These are phyloP conservation scores for Tylopilus sp. DNA, from an alignment of 768 basidiomycete genomes.

Conservation along the genomic window DNA sequence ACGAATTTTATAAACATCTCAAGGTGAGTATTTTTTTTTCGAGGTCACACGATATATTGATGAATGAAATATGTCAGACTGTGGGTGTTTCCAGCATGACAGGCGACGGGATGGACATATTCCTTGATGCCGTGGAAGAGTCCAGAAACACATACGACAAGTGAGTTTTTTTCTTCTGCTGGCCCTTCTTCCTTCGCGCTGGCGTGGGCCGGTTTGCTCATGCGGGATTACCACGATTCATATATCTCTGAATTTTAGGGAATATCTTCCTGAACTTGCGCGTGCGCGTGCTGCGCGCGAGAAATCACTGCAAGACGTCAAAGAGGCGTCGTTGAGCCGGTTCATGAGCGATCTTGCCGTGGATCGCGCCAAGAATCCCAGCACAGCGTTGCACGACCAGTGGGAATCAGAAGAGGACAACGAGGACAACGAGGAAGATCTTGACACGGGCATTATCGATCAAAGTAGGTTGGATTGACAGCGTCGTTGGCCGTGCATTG, in stretches of 20 bases:
- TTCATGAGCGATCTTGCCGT: conserved; percentile 78
- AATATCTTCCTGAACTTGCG: conserved; percentile 88
- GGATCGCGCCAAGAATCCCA: conserved; percentile 65
- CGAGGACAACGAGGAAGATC: conserved; percentile 49
- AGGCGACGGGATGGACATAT: conserved; percentile 88
- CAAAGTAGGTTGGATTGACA: conserved; percentile 47
- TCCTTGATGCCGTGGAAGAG: conserved; percentile 88
- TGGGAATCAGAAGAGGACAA: conserved; percentile 62
- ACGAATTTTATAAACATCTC: conserved; percentile 97
- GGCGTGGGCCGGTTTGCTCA: background rate
- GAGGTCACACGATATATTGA: background rate
- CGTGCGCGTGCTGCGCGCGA: conserved; percentile 64
- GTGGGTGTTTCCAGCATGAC: conserved; percentile 97
- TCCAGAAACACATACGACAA: conserved; percentile 85
- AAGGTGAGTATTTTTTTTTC: conserved; percentile 50
- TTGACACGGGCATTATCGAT: conserved; percentile 61
- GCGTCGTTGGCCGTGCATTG: conserved; percentile 6
- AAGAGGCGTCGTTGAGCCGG: conserved; percentile 73
- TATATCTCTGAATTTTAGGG: conserved; percentile 44
- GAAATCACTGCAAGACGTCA: conserved; percentile 57
- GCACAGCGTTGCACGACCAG: conserved; percentile 48
- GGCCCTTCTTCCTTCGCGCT: background rate
- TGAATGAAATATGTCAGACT: conserved; percentile 49
- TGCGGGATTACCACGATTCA: conserved; percentile 4
- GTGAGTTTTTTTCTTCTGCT: conserved; percentile 41